These are phyloP conservation scores for Eudorina sp. DNA, from an alignment of 139 green algal genomes.

Conservation along the genomic window DNA sequence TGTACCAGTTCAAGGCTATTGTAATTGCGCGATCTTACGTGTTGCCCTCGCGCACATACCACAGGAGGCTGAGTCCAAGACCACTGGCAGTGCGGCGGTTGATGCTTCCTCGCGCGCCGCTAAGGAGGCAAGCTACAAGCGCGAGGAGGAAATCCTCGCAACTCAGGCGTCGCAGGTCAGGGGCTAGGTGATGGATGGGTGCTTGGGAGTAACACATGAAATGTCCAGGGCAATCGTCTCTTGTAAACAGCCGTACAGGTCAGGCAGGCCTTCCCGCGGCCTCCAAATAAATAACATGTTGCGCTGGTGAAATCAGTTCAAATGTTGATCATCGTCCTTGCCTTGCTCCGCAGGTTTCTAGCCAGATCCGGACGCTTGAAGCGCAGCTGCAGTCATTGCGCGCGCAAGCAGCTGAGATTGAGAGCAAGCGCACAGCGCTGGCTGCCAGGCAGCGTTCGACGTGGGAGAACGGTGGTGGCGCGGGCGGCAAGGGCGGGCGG, in stretches of 20 bases:
- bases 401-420: slow-evolving; percentile 60
- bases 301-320: too few species aligned
- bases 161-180: slow-evolving; percentile 42
- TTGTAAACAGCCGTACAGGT: too few species aligned
- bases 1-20: too few species aligned
- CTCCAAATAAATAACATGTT: too few species aligned
- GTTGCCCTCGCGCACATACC: too few species aligned
- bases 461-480: slow-evolving; percentile 31
- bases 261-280: too few species aligned
- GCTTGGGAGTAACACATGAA: too few species aligned
- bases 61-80: slow-evolving; percentile 27
- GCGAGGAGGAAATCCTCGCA: slow-evolving; percentile 63
- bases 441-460: slow-evolving; percentile 37
- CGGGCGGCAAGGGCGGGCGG: slow-evolving; percentile 14
- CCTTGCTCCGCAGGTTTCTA: slow-evolving; percentile 36
- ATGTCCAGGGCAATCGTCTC: too few species aligned
- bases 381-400: slow-evolving; percentile 64
- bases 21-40: too few species aligned
- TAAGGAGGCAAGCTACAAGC: slow-evolving; percentile 48
- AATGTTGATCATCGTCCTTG: too few species aligned
- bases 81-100: background rate
- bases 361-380: slow-evolving; percentile 66
- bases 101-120: slow-evolving; percentile 10
- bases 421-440: slow-evolving; percentile 60
- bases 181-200: background rate